Evolutionary conservation across 768 basidiomycete species (phyloP).

Genomic region (Suillus lakei): DNA sequence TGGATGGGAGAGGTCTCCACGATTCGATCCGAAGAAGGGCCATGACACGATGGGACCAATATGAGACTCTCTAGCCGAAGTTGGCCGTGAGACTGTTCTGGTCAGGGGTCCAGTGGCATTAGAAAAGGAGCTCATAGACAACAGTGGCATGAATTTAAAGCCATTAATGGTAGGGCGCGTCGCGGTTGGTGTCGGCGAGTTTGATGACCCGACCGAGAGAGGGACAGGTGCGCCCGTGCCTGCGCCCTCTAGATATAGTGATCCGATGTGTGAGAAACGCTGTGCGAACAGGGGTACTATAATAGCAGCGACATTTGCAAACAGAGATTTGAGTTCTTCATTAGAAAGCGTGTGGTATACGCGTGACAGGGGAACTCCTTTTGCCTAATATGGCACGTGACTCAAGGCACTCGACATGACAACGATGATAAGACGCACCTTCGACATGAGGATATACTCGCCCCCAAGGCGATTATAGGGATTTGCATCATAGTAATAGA

Average conservation of each 20-base stretch:
- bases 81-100: constrained; percentile 15
- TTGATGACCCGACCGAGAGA: constrained; percentile 26
- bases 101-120: neutral
- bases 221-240: constrained; percentile 14
- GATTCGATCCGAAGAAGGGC: constrained; percentile 88
- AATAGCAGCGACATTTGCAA: constrained; percentile 70
- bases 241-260: constrained; percentile 58
- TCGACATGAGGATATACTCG: constrained; percentile 88
- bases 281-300: constrained; percentile 77
- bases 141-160: constrained; percentile 24
- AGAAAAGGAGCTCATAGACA: constrained; percentile 16
- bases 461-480: constrained; percentile 85
- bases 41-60: constrained; percentile 87
- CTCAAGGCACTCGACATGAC: constrained; percentile 4
- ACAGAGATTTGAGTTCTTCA: constrained; percentile 62
- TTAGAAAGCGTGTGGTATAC: constrained; percentile 76
- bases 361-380: constrained; percentile 69
- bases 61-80: constrained; percentile 43
- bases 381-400: constrained; percentile 52
- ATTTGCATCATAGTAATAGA: constrained; percentile 81
- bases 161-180: constrained; percentile 20
- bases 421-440: constrained; percentile 49
- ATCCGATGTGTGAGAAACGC: constrained; percentile 78
- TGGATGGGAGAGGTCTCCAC: constrained; percentile 73
- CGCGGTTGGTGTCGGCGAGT: constrained; percentile 35